These are phyloP conservation scores for Ichthyophthirius multifiliis DNA, from an alignment of 169 alveolate genomes.

Conservation along the genomic window DNA sequence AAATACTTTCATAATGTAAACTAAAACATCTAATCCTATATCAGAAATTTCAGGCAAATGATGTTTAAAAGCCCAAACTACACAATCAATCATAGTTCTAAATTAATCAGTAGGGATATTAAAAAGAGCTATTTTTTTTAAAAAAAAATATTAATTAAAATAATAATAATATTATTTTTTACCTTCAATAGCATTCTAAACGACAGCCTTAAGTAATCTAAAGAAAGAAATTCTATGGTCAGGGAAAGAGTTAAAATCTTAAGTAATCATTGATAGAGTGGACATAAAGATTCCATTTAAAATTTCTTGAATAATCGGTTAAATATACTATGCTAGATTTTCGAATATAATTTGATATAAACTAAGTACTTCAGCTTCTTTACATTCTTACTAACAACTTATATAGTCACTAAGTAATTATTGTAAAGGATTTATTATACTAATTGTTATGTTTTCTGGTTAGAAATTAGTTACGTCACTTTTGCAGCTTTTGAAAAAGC, in stretches of 20 bases:
- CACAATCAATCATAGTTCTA: constrained; percentile 72
- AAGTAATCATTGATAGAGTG: constrained; percentile 69
- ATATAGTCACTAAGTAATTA: constrained; percentile 56
- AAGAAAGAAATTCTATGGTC: constrained; percentile 81
- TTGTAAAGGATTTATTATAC: constrained; percentile 52
- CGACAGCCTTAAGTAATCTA: constrained; percentile 65
- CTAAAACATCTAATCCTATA: constrained; percentile 68
- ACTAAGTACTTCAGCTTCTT: constrained; percentile 79
- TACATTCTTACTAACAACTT: constrained; percentile 55
- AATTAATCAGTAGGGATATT: constrained; percentile 67
- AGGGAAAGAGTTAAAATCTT: constrained; percentile 74
- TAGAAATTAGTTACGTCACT: background rate
- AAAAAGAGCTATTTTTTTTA: constrained; percentile 50
- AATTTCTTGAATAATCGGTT: constrained; percentile 53
- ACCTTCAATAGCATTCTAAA: constrained; percentile 37
- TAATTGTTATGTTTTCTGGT: constrained; percentile 39
- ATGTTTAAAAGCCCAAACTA: constrained; percentile 84
- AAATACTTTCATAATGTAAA: constrained; percentile 30
- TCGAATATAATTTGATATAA: constrained; percentile 64
- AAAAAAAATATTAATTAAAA: background rate
- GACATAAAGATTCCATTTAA: constrained; percentile 57
- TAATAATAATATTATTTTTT: background rate
- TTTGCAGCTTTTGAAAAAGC: constrained; percentile 53
- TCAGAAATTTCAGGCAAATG: constrained; percentile 69
- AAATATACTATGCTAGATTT: constrained; percentile 50